Percentiles rank a stretch among this genome's conserved stretches.
These are phyloP conservation scores for Tuber magnatum DNA, from an alignment of 495 filamentous ascomycete species.

Conservation along the genomic window DNA sequence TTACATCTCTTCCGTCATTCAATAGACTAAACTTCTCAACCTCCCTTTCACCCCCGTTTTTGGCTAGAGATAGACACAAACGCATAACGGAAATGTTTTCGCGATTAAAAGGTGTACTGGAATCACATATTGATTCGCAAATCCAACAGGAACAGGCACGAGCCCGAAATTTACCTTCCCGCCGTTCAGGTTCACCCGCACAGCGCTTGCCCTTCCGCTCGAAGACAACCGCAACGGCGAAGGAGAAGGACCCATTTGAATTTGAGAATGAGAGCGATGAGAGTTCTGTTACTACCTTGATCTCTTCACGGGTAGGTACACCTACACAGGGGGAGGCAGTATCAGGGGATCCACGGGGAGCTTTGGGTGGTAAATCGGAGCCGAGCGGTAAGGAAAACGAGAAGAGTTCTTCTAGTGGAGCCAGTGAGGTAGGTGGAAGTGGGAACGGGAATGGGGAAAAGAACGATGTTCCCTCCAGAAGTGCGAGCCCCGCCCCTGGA, in stretches of 20 bases:
- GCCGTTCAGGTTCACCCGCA: slow-evolving; percentile 15
- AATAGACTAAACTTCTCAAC: background rate
- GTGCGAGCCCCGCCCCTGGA: background rate
- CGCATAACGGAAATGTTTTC: slow-evolving; percentile 27
- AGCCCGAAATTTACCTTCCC: slow-evolving; percentile 16
- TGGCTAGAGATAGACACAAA: background rate
- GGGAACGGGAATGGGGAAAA: slow-evolving; percentile 6
- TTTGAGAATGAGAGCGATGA: slow-evolving; percentile 36
- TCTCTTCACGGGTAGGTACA: slow-evolving; percentile 32
- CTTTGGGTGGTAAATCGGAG: slow-evolving; percentile 8
- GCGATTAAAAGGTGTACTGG: slow-evolving; percentile 33
- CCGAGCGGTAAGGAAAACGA: slow-evolving; percentile 12
- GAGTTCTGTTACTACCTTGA: slow-evolving; percentile 7
- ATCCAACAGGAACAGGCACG: slow-evolving; percentile 31
- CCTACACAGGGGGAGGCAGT: slow-evolving; percentile 26
- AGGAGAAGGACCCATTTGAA: slow-evolving; percentile 35
- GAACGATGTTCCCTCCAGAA: background rate
- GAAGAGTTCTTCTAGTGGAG: background rate
- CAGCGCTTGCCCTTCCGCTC: slow-evolving; percentile 9
- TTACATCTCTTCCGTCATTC: background rate
- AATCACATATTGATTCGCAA: slow-evolving; percentile 39
- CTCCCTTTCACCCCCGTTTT: background rate
- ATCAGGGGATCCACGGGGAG: slow-evolving; percentile 32
- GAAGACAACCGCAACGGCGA: slow-evolving; percentile 8
- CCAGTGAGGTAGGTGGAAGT: background rate